Percentiles rank a stretch among this genome's conserved stretches.
These are phyloP conservation scores for Pseudopyricularia javanii DNA, from an alignment of 2,329 filamentous ascomycete species.

Conservation along the genomic window DNA sequence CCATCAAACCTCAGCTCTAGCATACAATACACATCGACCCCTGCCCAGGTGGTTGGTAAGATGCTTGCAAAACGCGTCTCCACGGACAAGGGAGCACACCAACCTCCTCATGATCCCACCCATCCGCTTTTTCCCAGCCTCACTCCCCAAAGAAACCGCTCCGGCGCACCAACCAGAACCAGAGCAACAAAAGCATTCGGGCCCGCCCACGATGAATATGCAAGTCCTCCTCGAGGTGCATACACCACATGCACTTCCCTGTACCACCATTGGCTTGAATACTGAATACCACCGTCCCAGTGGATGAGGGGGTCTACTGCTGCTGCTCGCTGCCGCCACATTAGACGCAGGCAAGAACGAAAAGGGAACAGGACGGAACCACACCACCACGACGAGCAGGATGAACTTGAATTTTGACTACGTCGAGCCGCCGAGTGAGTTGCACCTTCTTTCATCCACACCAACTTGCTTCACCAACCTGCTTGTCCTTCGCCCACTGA, in stretches of 20 bases:
- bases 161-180: not conserved
- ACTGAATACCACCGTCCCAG: not conserved
- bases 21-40: too few species aligned
- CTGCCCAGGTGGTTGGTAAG: not conserved
- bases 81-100: not conserved
- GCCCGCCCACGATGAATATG: not conserved
- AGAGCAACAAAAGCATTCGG: not conserved
- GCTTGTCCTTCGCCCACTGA: not conserved
- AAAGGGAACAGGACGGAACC: not conserved
- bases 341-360: not conserved
- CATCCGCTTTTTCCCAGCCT: not conserved
- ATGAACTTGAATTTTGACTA: not conserved
- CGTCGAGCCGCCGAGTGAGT: not conserved
- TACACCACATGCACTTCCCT: not conserved
- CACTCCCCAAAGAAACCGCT: not conserved
- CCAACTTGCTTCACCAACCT: not conserved
- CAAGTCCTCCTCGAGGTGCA: not conserved
- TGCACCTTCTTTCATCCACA: not conserved
- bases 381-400: not conserved
- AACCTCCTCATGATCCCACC: not conserved
- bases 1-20: too few species aligned
- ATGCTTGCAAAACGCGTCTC: not conserved
- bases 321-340: not conserved
- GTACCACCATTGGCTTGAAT: not conserved
- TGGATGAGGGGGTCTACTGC: not conserved